A percentile compares a stretch with the other conserved stretches of the same genome.
These are phyloP conservation scores for Kluyveromyces aestuarii DNA, from an alignment of 805 yeast species.

Conservation along the genomic window DNA sequence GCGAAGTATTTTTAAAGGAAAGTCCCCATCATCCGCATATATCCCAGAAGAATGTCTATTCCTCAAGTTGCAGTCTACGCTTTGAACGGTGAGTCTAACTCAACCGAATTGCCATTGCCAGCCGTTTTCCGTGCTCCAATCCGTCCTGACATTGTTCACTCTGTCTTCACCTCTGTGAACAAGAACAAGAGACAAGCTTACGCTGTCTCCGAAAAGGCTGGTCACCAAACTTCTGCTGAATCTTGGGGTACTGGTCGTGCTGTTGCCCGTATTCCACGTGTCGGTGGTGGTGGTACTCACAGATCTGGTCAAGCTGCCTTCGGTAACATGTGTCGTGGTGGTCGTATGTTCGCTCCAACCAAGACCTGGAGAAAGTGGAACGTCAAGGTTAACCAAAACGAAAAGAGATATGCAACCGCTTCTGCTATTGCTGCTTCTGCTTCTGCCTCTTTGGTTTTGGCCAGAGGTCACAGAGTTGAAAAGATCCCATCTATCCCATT, in stretches of 20 bases:
- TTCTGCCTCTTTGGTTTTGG: slow-evolving; percentile 95
- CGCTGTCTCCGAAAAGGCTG: slow-evolving; percentile 98
- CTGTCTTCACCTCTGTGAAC: slow-evolving; percentile 97
- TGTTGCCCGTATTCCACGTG: slow-evolving; percentile 99
- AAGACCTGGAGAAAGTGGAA: slow-evolving; percentile 99
- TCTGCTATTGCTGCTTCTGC: slow-evolving; percentile 99
- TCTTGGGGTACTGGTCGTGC: slow-evolving; percentile 99
- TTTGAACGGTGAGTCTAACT: slow-evolving; percentile 77
- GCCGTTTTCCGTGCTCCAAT: slow-evolving; percentile 99
- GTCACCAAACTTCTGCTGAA: slow-evolving; percentile 99
- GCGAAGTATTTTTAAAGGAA: no score
- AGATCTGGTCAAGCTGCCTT: slow-evolving; percentile 99
- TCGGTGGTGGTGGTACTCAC: slow-evolving; percentile 99
- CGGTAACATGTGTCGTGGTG: slow-evolving; percentile 99
- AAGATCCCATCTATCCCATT: slow-evolving; percentile 96
- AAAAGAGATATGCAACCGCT: slow-evolving; percentile 99
- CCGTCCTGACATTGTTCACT: slow-evolving; percentile 98
- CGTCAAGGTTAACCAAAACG: slow-evolving; percentile 99
- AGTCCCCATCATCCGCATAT: neutral
- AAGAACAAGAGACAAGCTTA: slow-evolving; percentile 99
- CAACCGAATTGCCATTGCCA: slow-evolving; percentile 85
- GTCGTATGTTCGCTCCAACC: slow-evolving; percentile 99
- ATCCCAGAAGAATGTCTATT: slow-evolving; percentile 47
- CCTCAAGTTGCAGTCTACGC: slow-evolving; percentile 97
- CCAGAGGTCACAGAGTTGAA: slow-evolving; percentile 99